Base-by-base conservation (phyloP, 2,329 filamentous ascomycete genomes). In the Sclerotinia nivalis region DNA sequence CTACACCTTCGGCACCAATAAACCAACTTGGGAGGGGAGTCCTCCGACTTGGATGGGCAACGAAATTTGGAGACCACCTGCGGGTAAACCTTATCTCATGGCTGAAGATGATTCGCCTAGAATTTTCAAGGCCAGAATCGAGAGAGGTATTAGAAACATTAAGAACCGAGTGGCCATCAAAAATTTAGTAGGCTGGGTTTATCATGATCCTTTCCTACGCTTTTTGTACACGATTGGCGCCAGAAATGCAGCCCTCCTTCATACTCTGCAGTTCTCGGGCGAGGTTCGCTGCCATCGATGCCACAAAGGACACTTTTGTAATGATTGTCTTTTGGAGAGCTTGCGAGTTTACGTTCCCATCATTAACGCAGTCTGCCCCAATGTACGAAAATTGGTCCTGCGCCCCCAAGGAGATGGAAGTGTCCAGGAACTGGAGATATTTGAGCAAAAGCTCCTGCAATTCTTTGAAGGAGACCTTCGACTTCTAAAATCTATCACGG, bases 141-240 rank as follows among this genome's bases (percentile, higher is more conserved):
- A 58, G 55, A 58, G n/a, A 22, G 59, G 40, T 10, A 47, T 49
- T 5, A 28, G 9, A 28, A 9, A 47, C 40, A 62, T 72, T 15
- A 2, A 22, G 34, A 28, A 34, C 28, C 62, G 22, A 22, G 47
- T 69, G 15, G 25, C 52, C 0, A 25, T 66, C 5, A 40, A n/a
- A 18, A 47, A 43, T 31, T 54, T 71, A 22, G 37, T 6, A 28
- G 70, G 71, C 2, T 73, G 70, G 72, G 45, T 70, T 0, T 73
- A 71, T 20, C 66, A 69, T 37, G 71, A 72, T 37, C 59, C 31
- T 8, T 73, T 74, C 61, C 49, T 73, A 9, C 56, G 73, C 37
- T 74, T 71, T 31, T 43, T 73, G 4, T 65, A 70, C 54, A 59
- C 61, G 1, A 74, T 74, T 49, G 70, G 73, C 4, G 25, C 40